These are phyloP conservation scores for Cryomyces minteri DNA, from an alignment of 495 filamentous ascomycete genomes.

Conservation along the genomic window DNA sequence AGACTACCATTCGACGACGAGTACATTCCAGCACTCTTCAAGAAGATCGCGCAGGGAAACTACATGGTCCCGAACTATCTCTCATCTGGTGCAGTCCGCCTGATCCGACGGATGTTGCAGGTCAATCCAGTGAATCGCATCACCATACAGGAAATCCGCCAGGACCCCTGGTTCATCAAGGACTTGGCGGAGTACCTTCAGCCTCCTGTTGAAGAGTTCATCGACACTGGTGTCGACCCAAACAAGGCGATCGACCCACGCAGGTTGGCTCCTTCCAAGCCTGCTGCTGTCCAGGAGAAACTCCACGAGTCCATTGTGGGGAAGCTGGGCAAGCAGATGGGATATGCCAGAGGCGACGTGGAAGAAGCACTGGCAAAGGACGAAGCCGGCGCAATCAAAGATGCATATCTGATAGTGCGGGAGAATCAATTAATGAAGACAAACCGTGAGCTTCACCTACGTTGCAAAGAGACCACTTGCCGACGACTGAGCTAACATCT, in stretches of 20 bases:
- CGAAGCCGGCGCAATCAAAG: constrained; percentile 94
- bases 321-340: constrained; percentile 94
- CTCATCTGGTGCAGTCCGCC: constrained; percentile 58
- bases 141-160: constrained; percentile 80
- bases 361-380: constrained; percentile 80
- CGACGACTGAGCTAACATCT: background rate
- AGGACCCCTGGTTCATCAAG: constrained; percentile 88
- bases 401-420: constrained; percentile 92
- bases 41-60: constrained; percentile 76
- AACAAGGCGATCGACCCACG: constrained; percentile 73
- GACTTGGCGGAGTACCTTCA: constrained; percentile 71
- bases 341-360: constrained; percentile 86
- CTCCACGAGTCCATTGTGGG: constrained; percentile 81
- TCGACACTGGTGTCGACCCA: constrained; percentile 80
- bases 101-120: constrained; percentile 87
- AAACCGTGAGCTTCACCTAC: constrained; percentile 46
- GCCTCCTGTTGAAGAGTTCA: constrained; percentile 80
- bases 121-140: constrained; percentile 89
- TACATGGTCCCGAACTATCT: constrained; percentile 82
- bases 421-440: constrained; percentile 97
- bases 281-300: constrained; percentile 61
- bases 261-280: constrained; percentile 59
- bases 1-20: constrained; percentile 94
- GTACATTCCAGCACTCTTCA: constrained; percentile 73
- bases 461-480: background rate